phyloP scores from a whole-genome alignment of 441 rosid species.

The Corymbia citriodora region DNA sequence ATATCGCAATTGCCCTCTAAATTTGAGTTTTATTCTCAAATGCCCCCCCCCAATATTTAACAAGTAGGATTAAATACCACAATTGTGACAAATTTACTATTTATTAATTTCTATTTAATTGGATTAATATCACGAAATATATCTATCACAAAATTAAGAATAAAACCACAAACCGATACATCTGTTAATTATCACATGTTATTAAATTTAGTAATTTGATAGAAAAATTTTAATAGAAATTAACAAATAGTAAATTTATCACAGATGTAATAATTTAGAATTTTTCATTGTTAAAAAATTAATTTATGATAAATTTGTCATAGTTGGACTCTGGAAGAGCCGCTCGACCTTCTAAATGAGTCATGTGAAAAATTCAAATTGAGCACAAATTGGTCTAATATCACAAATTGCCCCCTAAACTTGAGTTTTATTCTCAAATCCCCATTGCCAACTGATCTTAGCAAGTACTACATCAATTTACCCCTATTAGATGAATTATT shows the following conservation, averaged over 20 bases:
- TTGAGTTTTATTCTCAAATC: neutral
- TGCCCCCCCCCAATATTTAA: neutral
- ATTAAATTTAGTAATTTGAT: no score
- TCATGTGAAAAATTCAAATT: neutral
- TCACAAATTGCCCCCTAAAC: neutral
- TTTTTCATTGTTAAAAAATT: no score
- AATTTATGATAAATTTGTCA: fast-evolving
- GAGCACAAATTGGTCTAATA: neutral
- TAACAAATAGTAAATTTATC: neutral
- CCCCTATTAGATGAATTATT: no score
- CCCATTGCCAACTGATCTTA: neutral
- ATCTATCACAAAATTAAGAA: no score
- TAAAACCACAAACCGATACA: no score
- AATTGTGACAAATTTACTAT: no score
- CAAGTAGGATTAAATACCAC: neutral
- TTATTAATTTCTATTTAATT: no score
- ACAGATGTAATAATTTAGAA: no score
- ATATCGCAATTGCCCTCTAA: no score
- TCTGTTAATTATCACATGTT: fast-evolving
- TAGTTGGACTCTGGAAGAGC: no score
- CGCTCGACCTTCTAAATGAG: neutral
- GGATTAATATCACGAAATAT: no score
- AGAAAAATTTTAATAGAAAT: fast-evolving
- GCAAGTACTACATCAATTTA: neutral
- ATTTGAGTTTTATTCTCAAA: neutral